phyloP scores from a whole-genome alignment of 371 early-diverging fungal genomes.

The Actinomortierella ambigua region DNA sequence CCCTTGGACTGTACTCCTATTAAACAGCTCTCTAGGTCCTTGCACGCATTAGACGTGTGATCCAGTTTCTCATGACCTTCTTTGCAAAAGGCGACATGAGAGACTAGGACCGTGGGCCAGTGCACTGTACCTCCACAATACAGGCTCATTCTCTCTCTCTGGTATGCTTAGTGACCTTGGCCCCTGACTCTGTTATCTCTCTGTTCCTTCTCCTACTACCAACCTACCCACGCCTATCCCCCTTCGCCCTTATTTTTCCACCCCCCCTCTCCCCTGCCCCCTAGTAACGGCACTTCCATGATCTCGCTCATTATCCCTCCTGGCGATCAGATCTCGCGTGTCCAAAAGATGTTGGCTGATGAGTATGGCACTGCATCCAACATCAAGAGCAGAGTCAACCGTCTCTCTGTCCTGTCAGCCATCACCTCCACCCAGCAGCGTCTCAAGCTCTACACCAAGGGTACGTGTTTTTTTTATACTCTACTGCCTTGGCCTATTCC shows the following conservation, averaged over 20 bases:
- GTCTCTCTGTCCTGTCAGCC: constrained; percentile 97
- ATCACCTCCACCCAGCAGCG: constrained; percentile 99
- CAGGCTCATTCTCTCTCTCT: too few species aligned
- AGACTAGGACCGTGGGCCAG: too few species aligned
- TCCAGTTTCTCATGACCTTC: too few species aligned
- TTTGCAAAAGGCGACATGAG: too few species aligned
- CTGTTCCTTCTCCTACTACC: neutral
- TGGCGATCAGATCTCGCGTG: constrained; percentile 93
- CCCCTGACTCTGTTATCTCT: constrained; percentile 7
- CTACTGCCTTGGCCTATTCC: too few species aligned
- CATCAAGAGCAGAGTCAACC: constrained; percentile 99
- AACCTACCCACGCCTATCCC: too few species aligned
- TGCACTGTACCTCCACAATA: too few species aligned
- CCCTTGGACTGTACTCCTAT: too few species aligned
- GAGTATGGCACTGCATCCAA: constrained; percentile 99
- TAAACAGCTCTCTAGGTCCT: too few species aligned
- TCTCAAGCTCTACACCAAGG: constrained; percentile 93
- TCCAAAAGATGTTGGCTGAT: constrained; percentile 96
- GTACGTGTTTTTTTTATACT: constrained; percentile 30
- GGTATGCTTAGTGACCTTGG: neutral
- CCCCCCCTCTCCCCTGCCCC: neutral
- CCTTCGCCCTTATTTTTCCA: neutral
- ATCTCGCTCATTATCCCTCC: constrained; percentile 98
- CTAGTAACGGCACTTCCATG: constrained; percentile 99
- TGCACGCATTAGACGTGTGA: too few species aligned